Percentiles rank a stretch among this genome's conserved stretches.
These are phyloP conservation scores for Candida sakaeoensis DNA, from an alignment of 805 yeast species.

Conservation along the genomic window DNA sequence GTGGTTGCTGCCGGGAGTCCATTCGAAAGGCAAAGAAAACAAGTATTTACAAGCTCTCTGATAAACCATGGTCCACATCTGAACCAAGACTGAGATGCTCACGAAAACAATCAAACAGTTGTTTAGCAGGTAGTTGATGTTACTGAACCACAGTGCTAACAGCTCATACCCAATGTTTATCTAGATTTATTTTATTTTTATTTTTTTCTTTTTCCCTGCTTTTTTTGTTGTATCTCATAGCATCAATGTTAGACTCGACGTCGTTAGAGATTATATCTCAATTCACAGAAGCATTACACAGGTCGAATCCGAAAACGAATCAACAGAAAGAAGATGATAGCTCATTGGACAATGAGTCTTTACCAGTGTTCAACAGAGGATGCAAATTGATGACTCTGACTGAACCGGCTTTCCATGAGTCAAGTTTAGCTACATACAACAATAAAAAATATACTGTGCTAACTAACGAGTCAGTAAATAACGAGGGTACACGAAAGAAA, in stretches of 20 bases:
- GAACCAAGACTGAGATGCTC: too few relatives aligned
- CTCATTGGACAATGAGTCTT: slow-evolving; percentile 6
- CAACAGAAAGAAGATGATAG: neutral
- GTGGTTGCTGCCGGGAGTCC: too few relatives aligned
- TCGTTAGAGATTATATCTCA: slow-evolving; percentile 36
- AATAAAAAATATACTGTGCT: slow-evolving; percentile 33
- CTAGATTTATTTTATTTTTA: too few relatives aligned
- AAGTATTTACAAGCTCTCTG: too few relatives aligned
- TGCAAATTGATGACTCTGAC: slow-evolving; percentile 16
- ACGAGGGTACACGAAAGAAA: slow-evolving; percentile 23
- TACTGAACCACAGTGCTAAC: too few relatives aligned
- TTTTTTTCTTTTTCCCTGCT: neutral
- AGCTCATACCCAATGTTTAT: too few relatives aligned
- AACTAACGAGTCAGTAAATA: slow-evolving; percentile 33
- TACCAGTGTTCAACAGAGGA: slow-evolving; percentile 24
- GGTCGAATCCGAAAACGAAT: slow-evolving; percentile 4
- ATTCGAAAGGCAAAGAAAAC: too few relatives aligned
- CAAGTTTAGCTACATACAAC: slow-evolving; percentile 38
- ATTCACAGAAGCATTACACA: slow-evolving; percentile 33
- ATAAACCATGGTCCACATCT: too few relatives aligned
- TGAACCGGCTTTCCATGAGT: slow-evolving; percentile 12
- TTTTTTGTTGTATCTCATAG: too few relatives aligned
- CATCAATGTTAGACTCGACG: slow-evolving; percentile 32
- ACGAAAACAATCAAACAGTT: neutral
- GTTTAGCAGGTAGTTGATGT: neutral